phyloP scores from a whole-genome alignment of 805 yeast species.

The Zygosaccharomyces rouxii region DNA sequence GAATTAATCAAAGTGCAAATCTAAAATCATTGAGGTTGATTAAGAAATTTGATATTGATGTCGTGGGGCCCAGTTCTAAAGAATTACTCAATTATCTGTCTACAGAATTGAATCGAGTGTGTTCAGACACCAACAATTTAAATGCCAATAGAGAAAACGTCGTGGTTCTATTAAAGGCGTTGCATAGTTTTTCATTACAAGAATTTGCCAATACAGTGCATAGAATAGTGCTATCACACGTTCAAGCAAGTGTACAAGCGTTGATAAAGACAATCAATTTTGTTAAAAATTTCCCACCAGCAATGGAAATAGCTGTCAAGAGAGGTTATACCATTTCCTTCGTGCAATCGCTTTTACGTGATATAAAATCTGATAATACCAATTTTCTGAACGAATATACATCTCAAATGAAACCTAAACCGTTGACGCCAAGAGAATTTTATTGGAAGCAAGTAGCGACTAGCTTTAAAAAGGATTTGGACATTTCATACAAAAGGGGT shows the following conservation, averaged over 20 bases:
- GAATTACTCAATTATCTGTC: slow-evolving; percentile 20
- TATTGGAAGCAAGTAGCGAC: slow-evolving; percentile 29
- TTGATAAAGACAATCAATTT: slow-evolving; percentile 30
- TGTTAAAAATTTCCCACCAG: slow-evolving; percentile 23
- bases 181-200: slow-evolving; percentile 21
- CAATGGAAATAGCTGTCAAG: slow-evolving; percentile 21
- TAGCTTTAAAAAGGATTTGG: slow-evolving; percentile 31
- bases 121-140: slow-evolving; percentile 10
- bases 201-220: slow-evolving; percentile 24
- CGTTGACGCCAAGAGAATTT: slow-evolving; percentile 18
- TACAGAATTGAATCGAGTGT: slow-evolving; percentile 15
- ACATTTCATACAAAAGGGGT: slow-evolving; percentile 31
- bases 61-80: slow-evolving; percentile 21
- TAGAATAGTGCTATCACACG: slow-evolving; percentile 23
- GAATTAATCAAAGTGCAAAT: slow-evolving; percentile 26
- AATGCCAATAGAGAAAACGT: slow-evolving; percentile 12
- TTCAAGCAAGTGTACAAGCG: slow-evolving; percentile 18
- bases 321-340: slow-evolving; percentile 14
- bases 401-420: slow-evolving; percentile 15
- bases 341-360: slow-evolving; percentile 21
- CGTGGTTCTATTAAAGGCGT: slow-evolving; percentile 13
- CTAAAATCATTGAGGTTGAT: slow-evolving; percentile 27
- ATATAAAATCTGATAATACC: slow-evolving; percentile 14
- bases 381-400: slow-evolving; percentile 21
- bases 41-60: slow-evolving; percentile 22